phyloP scores from a whole-genome alignment of 2,329 filamentous ascomycete species.

The Claviceps fusiformis region DNA sequence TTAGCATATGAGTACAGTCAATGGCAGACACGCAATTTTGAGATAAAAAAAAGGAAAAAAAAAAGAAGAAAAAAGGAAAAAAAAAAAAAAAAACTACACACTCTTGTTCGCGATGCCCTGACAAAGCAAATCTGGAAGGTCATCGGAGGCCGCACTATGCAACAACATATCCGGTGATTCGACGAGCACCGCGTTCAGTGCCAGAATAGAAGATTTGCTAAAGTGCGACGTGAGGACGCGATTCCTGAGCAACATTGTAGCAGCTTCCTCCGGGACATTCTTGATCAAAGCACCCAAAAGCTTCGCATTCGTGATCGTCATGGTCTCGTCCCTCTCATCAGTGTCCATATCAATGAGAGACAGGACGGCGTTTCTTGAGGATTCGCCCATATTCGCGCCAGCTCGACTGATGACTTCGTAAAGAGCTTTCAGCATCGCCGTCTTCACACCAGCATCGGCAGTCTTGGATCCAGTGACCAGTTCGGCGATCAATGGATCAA shows the following conservation, averaged over 20 bases:
- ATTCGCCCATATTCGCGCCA: slow-evolving; percentile 85
- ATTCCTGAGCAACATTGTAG: slow-evolving; percentile 45
- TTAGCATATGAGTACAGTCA: neutral
- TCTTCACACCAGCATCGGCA: slow-evolving; percentile 67
- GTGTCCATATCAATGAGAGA: slow-evolving; percentile 75
- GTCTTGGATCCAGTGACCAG: slow-evolving; percentile 94
- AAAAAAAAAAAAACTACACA: slow-evolving; percentile 38
- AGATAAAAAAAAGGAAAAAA: neutral
- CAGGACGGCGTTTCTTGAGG: slow-evolving; percentile 74
- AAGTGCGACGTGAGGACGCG: slow-evolving; percentile 68
- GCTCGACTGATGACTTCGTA: slow-evolving; percentile 96
- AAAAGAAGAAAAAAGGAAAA: neutral
- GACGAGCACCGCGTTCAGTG: slow-evolving; percentile 75
- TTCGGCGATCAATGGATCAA: slow-evolving; percentile 86
- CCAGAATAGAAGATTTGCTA: slow-evolving; percentile 66
- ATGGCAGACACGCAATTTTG: neutral
- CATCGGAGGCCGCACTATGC: slow-evolving; percentile 51
- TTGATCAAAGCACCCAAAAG: slow-evolving; percentile 82
- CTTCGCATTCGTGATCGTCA: slow-evolving; percentile 82
- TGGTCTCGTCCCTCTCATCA: slow-evolving; percentile 59
- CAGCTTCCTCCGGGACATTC: slow-evolving; percentile 63
- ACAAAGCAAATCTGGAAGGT: slow-evolving; percentile 63
- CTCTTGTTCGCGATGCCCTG: slow-evolving; percentile 66
- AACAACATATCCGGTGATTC: slow-evolving; percentile 63
- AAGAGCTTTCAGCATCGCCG: slow-evolving; percentile 91